Conservation (phyloP, 78 protist species). For the Emiliania huxleyi region DNA sequence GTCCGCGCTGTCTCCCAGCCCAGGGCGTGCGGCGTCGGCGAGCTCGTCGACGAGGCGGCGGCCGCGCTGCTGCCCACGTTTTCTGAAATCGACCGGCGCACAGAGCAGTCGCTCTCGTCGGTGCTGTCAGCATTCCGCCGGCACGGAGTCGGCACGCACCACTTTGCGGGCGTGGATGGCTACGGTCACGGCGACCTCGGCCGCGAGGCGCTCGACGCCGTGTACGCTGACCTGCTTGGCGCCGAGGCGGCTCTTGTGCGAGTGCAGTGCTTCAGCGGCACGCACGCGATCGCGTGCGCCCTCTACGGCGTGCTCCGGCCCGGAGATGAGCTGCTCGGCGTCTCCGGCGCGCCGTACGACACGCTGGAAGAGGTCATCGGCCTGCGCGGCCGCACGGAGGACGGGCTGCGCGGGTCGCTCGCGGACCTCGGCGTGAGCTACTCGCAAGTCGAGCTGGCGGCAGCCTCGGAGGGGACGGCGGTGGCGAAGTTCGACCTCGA, state of each 20-base stretch:
- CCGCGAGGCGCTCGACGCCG: constrained; percentile 46
- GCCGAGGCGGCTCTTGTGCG: constrained; percentile 51
- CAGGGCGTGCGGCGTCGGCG: too few species aligned
- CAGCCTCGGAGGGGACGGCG: too few species aligned
- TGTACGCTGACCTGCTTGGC: constrained; percentile 51
- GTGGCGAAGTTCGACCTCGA: constrained; percentile 28
- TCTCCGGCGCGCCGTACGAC: constrained; percentile 43
- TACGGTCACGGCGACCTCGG: constrained; percentile 59
- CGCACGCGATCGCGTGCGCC: constrained; percentile 58
- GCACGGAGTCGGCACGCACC: constrained; percentile 27
- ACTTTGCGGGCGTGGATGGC: constrained; percentile 41
- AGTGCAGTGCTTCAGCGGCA: constrained; percentile 49
- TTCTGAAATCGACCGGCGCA: background rate
- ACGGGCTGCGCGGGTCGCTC: background rate
- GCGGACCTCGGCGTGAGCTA: constrained; percentile 31
- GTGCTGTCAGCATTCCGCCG: constrained; percentile 1
- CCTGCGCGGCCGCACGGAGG: background rate
- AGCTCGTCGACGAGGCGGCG: background rate
- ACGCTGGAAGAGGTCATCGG: constrained; percentile 57
- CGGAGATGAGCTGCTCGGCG: constrained; percentile 36
- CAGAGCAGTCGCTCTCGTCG: background rate
- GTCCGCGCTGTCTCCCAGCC: too few species aligned
- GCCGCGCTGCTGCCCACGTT: background rate
- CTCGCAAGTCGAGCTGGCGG: background rate
- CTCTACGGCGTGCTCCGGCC: constrained; percentile 56